Conservation (phyloP, 1,284 basidiomycete genomes). For the Cryptococcus sp. region DNA sequence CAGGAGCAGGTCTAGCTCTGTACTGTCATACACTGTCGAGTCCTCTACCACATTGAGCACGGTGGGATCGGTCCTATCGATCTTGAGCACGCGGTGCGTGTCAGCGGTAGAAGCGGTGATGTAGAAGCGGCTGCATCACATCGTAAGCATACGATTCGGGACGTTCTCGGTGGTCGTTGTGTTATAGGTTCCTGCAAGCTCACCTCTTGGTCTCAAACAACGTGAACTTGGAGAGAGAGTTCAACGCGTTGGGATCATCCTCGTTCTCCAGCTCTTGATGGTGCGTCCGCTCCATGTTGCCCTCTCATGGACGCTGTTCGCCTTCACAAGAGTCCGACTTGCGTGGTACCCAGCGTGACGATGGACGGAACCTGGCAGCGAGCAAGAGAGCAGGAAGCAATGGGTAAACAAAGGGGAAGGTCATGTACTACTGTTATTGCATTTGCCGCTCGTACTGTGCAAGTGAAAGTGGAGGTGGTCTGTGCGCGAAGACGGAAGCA, state of each 20-base stretch:
- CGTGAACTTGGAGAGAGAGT: slow-evolving; percentile 78
- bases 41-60: slow-evolving; percentile 80
- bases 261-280: slow-evolving; percentile 7
- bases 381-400: neutral
- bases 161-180: neutral
- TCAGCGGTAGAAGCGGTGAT: slow-evolving; percentile 68
- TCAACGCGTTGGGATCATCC: slow-evolving; percentile 27
- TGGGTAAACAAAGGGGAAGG: slow-evolving; percentile 5
- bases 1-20: slow-evolving; percentile 84
- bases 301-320: no score
- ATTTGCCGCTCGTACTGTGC: neutral
- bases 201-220: slow-evolving; percentile 80
- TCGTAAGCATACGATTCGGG: neutral
- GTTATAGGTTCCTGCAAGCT: slow-evolving; percentile 4
- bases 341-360: no score
- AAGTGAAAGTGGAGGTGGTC: slow-evolving; percentile 9
- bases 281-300: no score
- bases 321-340: no score
- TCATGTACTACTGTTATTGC: neutral
- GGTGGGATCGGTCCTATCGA: slow-evolving; percentile 77
- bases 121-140: slow-evolving; percentile 67
- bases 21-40: slow-evolving; percentile 79
- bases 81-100: slow-evolving; percentile 84
- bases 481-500: slow-evolving; percentile 16
- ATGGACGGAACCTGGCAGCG: no score